Conservation (phyloP, 116 monocot species). For the Papilionanthe hybrid region DNA sequence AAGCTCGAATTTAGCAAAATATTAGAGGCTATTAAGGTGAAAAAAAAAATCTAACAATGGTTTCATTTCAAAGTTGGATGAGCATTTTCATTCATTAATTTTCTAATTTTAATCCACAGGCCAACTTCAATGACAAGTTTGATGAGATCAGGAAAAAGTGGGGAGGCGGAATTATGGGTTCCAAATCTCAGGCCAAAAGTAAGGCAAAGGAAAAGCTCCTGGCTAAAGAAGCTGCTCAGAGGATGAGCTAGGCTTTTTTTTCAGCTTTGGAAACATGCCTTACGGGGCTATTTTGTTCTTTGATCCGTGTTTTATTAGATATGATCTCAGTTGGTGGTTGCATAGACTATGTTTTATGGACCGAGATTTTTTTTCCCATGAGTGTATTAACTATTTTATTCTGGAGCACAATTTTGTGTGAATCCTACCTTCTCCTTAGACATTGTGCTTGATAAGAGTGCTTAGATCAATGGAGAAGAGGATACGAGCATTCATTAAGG, state of each 20-base stretch:
- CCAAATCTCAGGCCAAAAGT: conserved; percentile 85
- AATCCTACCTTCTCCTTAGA: no score
- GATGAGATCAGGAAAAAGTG: conserved; percentile 88
- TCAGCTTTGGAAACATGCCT: no score
- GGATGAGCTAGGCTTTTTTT: conserved; percentile 52
- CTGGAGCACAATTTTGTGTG: no score
- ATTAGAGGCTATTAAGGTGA: conserved; percentile 77
- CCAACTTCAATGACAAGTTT: conserved; percentile 86
- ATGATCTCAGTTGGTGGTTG: no score
- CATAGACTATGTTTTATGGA: no score
- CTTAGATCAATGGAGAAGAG: no score
- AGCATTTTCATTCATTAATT: neutral
- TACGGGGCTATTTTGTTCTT: no score
- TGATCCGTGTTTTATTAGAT: no score
- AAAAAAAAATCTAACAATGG: neutral
- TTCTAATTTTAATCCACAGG: conserved; percentile 24
- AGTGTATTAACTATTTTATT: no score
- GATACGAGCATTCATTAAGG: no score
- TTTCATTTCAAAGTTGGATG: neutral
- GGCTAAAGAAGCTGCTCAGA: conserved; percentile 78
- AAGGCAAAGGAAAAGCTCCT: conserved; percentile 71
- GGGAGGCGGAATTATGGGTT: conserved; percentile 91
- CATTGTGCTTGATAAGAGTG: no score
- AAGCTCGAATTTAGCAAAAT: conserved; percentile 80
- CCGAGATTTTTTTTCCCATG: no score